Evolutionary conservation across 2,329 filamentous ascomycete genomes (phyloP).

Genomic region (Fusarium oxysporum): DNA sequence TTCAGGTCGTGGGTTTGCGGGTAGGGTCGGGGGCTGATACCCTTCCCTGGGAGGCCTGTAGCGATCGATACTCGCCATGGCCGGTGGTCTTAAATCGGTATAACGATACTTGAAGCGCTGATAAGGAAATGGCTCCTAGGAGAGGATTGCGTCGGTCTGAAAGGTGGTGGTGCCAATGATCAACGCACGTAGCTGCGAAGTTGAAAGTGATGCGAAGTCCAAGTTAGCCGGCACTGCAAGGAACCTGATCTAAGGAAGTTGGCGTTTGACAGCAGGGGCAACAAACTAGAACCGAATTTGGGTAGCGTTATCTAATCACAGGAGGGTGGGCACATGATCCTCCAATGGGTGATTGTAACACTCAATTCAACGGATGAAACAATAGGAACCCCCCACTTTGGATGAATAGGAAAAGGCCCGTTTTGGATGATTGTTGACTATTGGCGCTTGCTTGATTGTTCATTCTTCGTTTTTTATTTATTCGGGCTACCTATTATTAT

Average conservation of each 20-base stretch:
- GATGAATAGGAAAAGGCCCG: not conserved
- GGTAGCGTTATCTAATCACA: constrained; percentile 44
- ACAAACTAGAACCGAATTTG: constrained; percentile 13
- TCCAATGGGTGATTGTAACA: constrained; percentile 14
- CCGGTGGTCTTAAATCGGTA: constrained; percentile 41
- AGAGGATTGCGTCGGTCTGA: constrained; percentile 16
- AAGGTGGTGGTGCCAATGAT: constrained; percentile 27
- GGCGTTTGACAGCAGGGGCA: constrained; percentile 34
- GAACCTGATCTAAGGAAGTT: constrained; percentile 42
- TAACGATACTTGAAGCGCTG: constrained; percentile 36
- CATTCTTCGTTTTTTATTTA: not conserved
- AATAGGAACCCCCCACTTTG: constrained; percentile 25
- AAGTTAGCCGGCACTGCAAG: constrained; percentile 23
- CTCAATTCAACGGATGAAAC: constrained; percentile 20
- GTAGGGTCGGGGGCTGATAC: constrained; percentile 66
- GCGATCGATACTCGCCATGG: constrained; percentile 70
- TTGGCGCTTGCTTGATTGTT: not conserved
- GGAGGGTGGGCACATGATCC: constrained; percentile 36
- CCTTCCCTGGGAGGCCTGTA: constrained; percentile 68
- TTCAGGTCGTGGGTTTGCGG: constrained; percentile 53
- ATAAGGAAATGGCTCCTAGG: constrained; percentile 43
- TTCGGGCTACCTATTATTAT: constrained; percentile 15
- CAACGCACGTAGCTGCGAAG: constrained; percentile 1
- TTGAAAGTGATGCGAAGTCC: constrained; percentile 29
- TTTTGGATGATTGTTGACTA: constrained; percentile 1